Evolutionary conservation across 129 eudicot genomes (phyloP).

Genomic region (Flaveria brownii): DNA sequence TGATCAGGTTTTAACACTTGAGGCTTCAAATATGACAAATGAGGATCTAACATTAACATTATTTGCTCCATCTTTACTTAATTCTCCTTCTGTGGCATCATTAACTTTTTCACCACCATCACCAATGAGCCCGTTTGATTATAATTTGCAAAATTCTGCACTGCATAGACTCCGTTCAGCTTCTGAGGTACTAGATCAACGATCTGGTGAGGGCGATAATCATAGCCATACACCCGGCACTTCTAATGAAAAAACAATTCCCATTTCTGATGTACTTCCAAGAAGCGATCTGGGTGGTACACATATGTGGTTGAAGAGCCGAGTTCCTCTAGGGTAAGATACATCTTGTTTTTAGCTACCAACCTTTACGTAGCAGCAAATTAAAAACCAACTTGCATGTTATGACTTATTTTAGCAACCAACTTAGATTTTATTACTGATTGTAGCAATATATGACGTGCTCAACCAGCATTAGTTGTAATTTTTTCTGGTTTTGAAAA

Average conservation of each 20-base stretch:
- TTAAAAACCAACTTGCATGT: not conserved
- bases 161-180: conserved; percentile 34
- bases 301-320: conserved; percentile 88
- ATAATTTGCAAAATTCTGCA: conserved; percentile 28
- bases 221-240: conserved; percentile 37
- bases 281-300: conserved; percentile 59
- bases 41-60: conserved; percentile 73
- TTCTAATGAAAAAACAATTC: conserved; percentile 34
- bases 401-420: conserved; percentile 1
- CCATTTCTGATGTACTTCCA: conserved; percentile 54
- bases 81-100: conserved; percentile 63
- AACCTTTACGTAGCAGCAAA: not conserved
- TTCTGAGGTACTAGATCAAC: conserved; percentile 35
- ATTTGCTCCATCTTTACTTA: conserved; percentile 76
- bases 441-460: not conserved
- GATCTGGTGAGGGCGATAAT: conserved; percentile 33
- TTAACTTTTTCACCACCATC: conserved; percentile 53
- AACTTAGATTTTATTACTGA: not conserved
- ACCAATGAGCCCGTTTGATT: conserved; percentile 52
- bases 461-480: too few relatives aligned
- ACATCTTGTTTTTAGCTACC: not conserved
- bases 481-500: not conserved
- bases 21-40: conserved; percentile 81
- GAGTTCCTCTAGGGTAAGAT: conserved; percentile 86
- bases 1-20: conserved; percentile 79